These are phyloP conservation scores for Coemansia reversa DNA, from an alignment of 192 early-diverging fungal species.

Conservation along the genomic window DNA sequence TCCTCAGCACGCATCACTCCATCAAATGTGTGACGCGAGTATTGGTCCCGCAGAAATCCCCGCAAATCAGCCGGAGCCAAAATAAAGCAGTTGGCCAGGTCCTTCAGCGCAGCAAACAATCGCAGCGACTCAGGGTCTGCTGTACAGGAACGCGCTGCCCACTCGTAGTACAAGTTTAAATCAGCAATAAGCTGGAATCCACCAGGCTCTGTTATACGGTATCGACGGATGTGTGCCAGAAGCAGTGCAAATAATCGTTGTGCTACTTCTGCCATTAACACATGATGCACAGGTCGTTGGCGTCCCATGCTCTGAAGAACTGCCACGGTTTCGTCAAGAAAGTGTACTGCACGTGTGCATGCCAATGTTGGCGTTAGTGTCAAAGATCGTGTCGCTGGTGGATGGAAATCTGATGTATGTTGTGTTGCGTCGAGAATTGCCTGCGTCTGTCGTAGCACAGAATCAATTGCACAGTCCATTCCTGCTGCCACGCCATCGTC, in stretches of 20 bases:
- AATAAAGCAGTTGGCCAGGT: constrained; percentile 54
- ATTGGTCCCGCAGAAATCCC: constrained; percentile 45
- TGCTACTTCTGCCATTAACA: constrained; percentile 89
- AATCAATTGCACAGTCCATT: constrained; percentile 89
- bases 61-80: constrained; percentile 49
- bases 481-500: constrained; percentile 91
- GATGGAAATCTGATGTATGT: constrained; percentile 70
- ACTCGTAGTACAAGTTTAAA: constrained; percentile 52
- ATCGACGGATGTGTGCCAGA: constrained; percentile 78
- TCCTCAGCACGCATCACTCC: constrained; percentile 55
- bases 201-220: constrained; percentile 77
- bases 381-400: constrained; percentile 55
- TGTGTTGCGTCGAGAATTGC: constrained; percentile 78
- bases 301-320: constrained; percentile 68
- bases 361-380: constrained; percentile 82
- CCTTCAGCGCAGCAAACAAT: constrained; percentile 53
- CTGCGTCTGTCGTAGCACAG: constrained; percentile 82
- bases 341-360: constrained; percentile 73
- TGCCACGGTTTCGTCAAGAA: constrained; percentile 72
- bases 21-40: constrained; percentile 50
- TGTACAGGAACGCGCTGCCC: constrained; percentile 21
- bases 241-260: constrained; percentile 83
- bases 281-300: constrained; percentile 83
- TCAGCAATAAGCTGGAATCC: constrained; percentile 84
- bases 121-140: constrained; percentile 40